phyloP scores from a whole-genome alignment of 2,329 filamentous ascomycete genomes.

The Trichoderma breve region DNA sequence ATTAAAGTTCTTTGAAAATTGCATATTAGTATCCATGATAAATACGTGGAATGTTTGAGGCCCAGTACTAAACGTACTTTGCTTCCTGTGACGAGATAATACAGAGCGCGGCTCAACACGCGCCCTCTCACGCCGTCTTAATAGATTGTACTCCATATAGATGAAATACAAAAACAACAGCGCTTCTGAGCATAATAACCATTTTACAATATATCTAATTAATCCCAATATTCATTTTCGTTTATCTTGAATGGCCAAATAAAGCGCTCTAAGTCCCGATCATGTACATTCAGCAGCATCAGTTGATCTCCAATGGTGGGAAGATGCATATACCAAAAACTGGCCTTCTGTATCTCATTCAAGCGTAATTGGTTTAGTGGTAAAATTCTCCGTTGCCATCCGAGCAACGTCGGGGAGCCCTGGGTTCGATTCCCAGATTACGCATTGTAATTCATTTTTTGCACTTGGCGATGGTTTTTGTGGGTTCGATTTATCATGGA shows the following conservation, averaged over 20 bases:
- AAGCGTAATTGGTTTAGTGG: conserved; percentile 31
- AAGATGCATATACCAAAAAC: background rate
- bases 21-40: background rate
- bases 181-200: background rate
- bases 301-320: background rate
- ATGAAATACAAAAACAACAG: background rate
- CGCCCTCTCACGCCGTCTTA: background rate
- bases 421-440: conserved; percentile 36
- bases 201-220: background rate
- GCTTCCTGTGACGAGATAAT: background rate
- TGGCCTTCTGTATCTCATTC: background rate
- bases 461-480: background rate
- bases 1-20: background rate
- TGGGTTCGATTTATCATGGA: background rate
- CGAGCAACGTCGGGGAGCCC: conserved; percentile 34
- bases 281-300: background rate
- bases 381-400: conserved; percentile 34
- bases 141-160: background rate
- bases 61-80: background rate
- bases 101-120: background rate
- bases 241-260: background rate
- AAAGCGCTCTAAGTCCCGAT: too few species aligned
- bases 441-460: conserved; percentile 21
- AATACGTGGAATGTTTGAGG: background rate
- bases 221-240: background rate